Conservation (phyloP, 352 stramenopile species). For the Globisporangium iwayamae region DNA sequence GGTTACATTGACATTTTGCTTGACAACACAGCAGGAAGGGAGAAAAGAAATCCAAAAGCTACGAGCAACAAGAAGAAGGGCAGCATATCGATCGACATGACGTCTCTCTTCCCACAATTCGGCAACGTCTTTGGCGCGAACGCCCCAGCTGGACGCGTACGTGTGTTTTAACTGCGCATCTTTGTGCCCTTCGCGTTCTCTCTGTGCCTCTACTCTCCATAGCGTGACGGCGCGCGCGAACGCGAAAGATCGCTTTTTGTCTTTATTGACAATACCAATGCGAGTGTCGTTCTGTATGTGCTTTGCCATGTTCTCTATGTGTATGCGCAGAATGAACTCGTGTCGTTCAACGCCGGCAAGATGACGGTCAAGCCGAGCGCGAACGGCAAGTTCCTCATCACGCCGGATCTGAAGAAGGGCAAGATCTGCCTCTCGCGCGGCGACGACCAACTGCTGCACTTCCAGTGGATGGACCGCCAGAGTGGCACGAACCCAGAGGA, state of each 20-base stretch:
- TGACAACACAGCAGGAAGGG: neutral
- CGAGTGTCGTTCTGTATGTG: neutral
- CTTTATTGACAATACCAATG: neutral
- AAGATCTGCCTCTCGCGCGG: constrained; percentile 84
- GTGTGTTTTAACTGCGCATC: neutral
- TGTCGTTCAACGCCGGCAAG: constrained; percentile 91
- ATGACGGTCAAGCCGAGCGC: constrained; percentile 70
- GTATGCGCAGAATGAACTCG: constrained; percentile 64
- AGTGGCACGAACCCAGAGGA: constrained; percentile 85
- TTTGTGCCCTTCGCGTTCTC: neutral
- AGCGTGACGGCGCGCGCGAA: neutral
- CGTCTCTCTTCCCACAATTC: constrained; percentile 77
- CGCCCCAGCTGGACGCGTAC: constrained; percentile 36
- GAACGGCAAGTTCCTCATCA: constrained; percentile 88
- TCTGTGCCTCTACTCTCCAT: neutral
- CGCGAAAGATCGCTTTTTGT: constrained; percentile 10
- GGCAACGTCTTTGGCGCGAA: constrained; percentile 79
- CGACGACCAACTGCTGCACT: constrained; percentile 89
- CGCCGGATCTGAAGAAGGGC: constrained; percentile 89
- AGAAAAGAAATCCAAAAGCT: constrained; percentile 13
- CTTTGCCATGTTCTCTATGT: neutral
- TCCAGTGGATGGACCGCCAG: constrained; percentile 91
- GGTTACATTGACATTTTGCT: neutral
- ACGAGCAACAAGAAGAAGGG: constrained; percentile 11
- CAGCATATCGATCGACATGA: constrained; percentile 22